Conservation (phyloP, 2,329 filamentous ascomycete species). For the Verticillium albo-atrum region DNA sequence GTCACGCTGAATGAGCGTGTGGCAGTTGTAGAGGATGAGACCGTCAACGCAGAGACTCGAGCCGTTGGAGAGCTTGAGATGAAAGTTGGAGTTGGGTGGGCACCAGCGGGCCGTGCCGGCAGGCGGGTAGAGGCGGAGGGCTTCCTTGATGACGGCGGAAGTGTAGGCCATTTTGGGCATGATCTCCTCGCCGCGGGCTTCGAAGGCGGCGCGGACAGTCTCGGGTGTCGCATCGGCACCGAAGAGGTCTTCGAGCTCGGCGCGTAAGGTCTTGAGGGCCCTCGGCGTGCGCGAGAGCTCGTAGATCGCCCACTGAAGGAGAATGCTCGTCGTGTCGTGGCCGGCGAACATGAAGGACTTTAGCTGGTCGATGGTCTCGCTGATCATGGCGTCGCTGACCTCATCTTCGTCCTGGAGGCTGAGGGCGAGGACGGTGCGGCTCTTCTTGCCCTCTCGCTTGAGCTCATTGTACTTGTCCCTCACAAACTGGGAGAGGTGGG, state of each 20-base stretch:
- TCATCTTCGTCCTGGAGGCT: slow-evolving; percentile 21
- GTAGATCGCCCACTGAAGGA: slow-evolving; percentile 31
- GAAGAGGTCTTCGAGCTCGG: slow-evolving; percentile 30
- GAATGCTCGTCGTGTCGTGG: slow-evolving; percentile 34
- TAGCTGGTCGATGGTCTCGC: slow-evolving; percentile 28
- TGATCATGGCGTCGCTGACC: slow-evolving; percentile 21
- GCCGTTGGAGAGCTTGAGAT: slow-evolving; percentile 21
- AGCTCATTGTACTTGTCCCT: slow-evolving; percentile 15
- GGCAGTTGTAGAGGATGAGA: slow-evolving; percentile 27
- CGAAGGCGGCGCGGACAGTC: slow-evolving; percentile 18
- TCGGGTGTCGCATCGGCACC: slow-evolving; percentile 21
- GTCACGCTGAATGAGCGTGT: slow-evolving; percentile 29
- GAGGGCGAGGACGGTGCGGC: slow-evolving; percentile 27
- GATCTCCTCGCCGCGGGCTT: slow-evolving; percentile 22
- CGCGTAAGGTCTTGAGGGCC: slow-evolving; percentile 20
- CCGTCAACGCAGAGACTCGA: slow-evolving; percentile 25
- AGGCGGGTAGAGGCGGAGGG: slow-evolving; percentile 27
- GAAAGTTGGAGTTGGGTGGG: slow-evolving; percentile 19
- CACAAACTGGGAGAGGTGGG: slow-evolving; percentile 17
- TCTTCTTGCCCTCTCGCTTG: slow-evolving; percentile 5
- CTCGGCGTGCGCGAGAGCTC: slow-evolving; percentile 26
- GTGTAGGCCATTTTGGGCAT: slow-evolving; percentile 27
- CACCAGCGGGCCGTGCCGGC: slow-evolving; percentile 24
- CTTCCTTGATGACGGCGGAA: slow-evolving; percentile 33
- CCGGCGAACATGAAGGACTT: slow-evolving; percentile 35